These are phyloP conservation scores for Neurospora hispaniola DNA, from an alignment of 495 filamentous ascomycete species.

Conservation along the genomic window DNA sequence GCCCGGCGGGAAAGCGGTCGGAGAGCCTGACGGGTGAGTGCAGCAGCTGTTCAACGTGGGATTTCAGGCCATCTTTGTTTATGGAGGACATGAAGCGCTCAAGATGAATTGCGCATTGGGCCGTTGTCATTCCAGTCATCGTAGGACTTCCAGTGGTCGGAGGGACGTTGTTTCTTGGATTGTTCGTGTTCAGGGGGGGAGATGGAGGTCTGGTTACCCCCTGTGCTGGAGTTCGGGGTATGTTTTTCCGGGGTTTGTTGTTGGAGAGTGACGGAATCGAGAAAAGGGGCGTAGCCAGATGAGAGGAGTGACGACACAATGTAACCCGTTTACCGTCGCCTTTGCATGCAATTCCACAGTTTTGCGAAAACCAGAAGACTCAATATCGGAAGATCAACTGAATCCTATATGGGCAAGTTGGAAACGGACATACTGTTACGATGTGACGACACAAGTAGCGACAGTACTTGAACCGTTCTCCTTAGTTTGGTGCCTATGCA, in stretches of 20 bases:
- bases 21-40: constrained; percentile 13
- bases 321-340: not conserved
- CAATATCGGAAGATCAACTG: not conserved
- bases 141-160: constrained; percentile 18
- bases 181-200: not conserved
- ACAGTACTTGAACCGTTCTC: not conserved
- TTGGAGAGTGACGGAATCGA: not conserved
- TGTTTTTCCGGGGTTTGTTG: not conserved
- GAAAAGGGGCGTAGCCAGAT: not conserved
- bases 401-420: not conserved
- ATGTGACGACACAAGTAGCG: not conserved
- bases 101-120: constrained; percentile 18
- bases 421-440: not conserved
- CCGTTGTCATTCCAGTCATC: constrained; percentile 18
- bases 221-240: not conserved
- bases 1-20: constrained; percentile 23
- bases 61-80: constrained; percentile 13
- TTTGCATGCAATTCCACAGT: not conserved
- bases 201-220: no score
- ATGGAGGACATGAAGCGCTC: constrained; percentile 13
- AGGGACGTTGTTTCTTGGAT: constrained; percentile 6
- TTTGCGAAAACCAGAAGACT: not conserved
- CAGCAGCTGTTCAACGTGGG: constrained; percentile 11
- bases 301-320: not conserved
- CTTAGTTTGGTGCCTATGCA: not conserved